Percentiles rank a stretch among this genome's conserved stretches.
phyloP scores from a whole-genome alignment of 208 protist genomes.

The Trypanosoma rangeli region DNA sequence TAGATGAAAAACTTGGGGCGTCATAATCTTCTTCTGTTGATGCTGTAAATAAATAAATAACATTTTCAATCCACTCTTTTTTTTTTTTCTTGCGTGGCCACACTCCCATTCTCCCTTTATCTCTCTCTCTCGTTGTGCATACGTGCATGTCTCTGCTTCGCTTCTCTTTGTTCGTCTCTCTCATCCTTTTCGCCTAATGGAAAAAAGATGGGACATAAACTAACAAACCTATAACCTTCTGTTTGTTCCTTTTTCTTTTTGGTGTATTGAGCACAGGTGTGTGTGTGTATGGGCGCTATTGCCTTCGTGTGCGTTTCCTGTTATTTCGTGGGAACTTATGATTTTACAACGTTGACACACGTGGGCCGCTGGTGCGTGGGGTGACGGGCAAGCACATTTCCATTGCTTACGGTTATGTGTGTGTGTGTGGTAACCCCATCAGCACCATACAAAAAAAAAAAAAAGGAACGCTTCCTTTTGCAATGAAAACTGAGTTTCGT shows the following conservation, averaged over 20 bases:
- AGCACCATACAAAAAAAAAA: no score
- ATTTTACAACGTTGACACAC: not conserved
- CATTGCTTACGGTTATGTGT: not conserved
- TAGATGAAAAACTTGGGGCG: no score
- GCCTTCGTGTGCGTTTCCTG: not conserved
- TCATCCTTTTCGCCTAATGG: not conserved
- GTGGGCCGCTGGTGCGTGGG: not conserved
- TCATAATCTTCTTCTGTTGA: not conserved
- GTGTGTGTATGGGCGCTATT: not conserved
- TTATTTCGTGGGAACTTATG: not conserved
- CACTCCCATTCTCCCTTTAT: not conserved
- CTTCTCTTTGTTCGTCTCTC: conserved; percentile 1
- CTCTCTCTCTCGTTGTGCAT: not conserved
- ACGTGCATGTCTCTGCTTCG: not conserved
- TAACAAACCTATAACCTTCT: not conserved
- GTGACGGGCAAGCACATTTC: not conserved
- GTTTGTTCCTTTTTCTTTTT: conserved; percentile 1
- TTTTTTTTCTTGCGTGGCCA: not conserved
- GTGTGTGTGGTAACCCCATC: no score
- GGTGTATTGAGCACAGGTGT: not conserved
- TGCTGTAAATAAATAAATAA: conserved; percentile 2
- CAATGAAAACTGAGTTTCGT: not conserved
- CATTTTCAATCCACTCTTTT: not conserved
- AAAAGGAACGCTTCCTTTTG: not conserved
- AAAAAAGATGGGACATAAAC: not conserved